A percentile compares a stretch with the other conserved stretches of the same genome.
These are phyloP conservation scores for Apiospora kogelbergensis DNA, from an alignment of 2,329 filamentous ascomycete genomes.

Conservation along the genomic window DNA sequence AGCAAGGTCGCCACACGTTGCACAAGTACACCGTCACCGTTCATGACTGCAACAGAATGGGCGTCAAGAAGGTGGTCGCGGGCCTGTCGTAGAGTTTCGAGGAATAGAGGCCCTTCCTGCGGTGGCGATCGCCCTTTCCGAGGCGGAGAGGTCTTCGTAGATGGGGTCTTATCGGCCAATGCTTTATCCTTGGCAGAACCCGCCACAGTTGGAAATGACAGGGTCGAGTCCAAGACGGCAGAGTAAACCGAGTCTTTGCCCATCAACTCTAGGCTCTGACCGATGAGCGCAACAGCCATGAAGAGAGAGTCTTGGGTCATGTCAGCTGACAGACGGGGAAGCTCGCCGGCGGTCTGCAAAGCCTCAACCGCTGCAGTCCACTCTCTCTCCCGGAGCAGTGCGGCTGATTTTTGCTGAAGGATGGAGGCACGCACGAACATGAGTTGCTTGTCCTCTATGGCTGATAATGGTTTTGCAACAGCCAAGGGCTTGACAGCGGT, in stretches of 20 bases:
- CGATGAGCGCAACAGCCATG: conserved; percentile 66
- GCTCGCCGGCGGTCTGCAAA: conserved; percentile 50
- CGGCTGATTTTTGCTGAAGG: conserved; percentile 43
- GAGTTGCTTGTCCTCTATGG: conserved; percentile 33
- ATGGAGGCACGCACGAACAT: conserved; percentile 39
- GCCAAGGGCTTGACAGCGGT: conserved; percentile 19
- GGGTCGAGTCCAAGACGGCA: conserved; percentile 86
- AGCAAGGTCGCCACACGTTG: conserved; percentile 63
- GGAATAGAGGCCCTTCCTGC: conserved; percentile 45
- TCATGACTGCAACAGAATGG: conserved; percentile 55
- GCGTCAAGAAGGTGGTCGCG: conserved; percentile 66
- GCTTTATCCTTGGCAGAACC: conserved; percentile 38
- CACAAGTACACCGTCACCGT: conserved; percentile 58
- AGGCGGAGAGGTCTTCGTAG: conserved; percentile 36
- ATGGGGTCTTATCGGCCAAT: conserved; percentile 35
- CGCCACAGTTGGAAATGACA: conserved; percentile 76
- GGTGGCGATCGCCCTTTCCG: conserved; percentile 28
- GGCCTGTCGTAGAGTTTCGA: conserved; percentile 62
- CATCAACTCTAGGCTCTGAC: conserved; percentile 71
- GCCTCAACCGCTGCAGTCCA: conserved; percentile 58
- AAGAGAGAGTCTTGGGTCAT: conserved; percentile 55
- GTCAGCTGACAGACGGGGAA: conserved; percentile 41
- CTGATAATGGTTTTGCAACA: conserved; percentile 15
- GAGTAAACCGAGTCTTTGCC: conserved; percentile 81
- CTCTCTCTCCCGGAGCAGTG: conserved; percentile 49